Conservation (phyloP, 352 stramenopile species). For the Heterotrichella gracilis region DNA sequence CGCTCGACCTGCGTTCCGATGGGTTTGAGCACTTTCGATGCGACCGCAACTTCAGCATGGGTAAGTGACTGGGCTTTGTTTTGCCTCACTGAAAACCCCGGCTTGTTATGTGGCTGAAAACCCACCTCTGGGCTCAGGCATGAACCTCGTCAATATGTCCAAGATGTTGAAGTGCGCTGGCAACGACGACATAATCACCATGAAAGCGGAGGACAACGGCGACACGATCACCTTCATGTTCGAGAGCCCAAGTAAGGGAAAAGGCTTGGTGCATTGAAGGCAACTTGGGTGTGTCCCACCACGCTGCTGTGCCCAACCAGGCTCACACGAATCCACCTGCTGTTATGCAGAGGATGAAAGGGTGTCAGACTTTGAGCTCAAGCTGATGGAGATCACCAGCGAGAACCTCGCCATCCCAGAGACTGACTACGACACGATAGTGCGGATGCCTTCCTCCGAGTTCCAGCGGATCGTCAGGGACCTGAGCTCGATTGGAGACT, state of each 20-base stretch:
- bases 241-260: conserved; percentile 55
- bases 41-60: conserved; percentile 75
- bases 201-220: conserved; percentile 82
- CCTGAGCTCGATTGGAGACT: conserved; percentile 85
- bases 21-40: conserved; percentile 93
- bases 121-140: too few relatives aligned
- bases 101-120: too few relatives aligned
- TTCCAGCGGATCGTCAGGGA: conserved; percentile 95
- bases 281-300: too few relatives aligned
- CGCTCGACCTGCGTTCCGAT: conserved; percentile 51
- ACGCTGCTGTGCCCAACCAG: too few relatives aligned
- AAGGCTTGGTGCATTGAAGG: too few relatives aligned
- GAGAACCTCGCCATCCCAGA: conserved; percentile 91
- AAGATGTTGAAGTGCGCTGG: conserved; percentile 98
- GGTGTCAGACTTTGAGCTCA: conserved; percentile 80
- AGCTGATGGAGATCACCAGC: conserved; percentile 96
- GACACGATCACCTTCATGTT: conserved; percentile 88
- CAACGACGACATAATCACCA: conserved; percentile 80
- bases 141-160: conserved; percentile 77
- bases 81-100: too few relatives aligned
- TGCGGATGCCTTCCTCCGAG: conserved; percentile 52
- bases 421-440: conserved; percentile 76
- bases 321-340: too few relatives aligned
- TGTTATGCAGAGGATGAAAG: conserved; percentile 45
- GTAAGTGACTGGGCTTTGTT: too few relatives aligned